Base-by-base conservation (phyloP, 495 filamentous ascomycete species). In the Rhypophila decipiens region DNA sequence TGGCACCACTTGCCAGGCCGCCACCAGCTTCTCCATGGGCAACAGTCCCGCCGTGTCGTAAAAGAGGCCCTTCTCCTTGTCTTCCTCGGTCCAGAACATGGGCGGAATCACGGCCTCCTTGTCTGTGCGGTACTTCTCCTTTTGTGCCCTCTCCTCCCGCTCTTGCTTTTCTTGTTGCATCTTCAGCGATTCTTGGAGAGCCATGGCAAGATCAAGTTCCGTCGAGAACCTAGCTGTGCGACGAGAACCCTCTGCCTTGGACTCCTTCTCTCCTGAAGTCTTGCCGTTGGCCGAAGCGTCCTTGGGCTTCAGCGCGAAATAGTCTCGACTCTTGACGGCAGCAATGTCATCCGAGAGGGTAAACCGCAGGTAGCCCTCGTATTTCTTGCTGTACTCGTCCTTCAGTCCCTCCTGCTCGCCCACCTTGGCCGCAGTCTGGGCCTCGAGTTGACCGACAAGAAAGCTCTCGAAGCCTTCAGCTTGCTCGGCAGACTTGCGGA, bases 91-190 rank as follows among this genome's bases (percentile, higher is more conserved):
- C 69, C 78, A 74, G 44, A 86, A 75, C 82, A 95, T 90, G 39
- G 83, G 72, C 1, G 90, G 91, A 36, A 97, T 82, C 2, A 77
- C 72, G 0, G 93, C 93, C 66, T 98, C 93, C 56, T 88, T 88
- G 1, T 83, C 83, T 35, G 80, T 80, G 52, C 91, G 87, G 36
- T 85, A 77, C 37, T 82, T 82, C 24, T 86, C 83, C 49, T 84
- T 83, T 24, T 81, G 76, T 50, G 82, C 82, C 13, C 79, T 78
- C 22, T 83, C 74, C 46, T 84, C 80, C 41, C 80, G 76, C 48
- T 87, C 86, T 37, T 83, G 69, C 55, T 81, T 83, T 58, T 90
- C 81, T 53, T 82, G 81, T n/a, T 80, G 85, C 33, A 83, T 86
- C 34, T 82, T 81, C 43, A 84, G 78, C 2, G 88, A 94, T 49